Evolutionary conservation across 1,284 basidiomycete genomes (phyloP).

Genomic region (Irpex sp.): DNA sequence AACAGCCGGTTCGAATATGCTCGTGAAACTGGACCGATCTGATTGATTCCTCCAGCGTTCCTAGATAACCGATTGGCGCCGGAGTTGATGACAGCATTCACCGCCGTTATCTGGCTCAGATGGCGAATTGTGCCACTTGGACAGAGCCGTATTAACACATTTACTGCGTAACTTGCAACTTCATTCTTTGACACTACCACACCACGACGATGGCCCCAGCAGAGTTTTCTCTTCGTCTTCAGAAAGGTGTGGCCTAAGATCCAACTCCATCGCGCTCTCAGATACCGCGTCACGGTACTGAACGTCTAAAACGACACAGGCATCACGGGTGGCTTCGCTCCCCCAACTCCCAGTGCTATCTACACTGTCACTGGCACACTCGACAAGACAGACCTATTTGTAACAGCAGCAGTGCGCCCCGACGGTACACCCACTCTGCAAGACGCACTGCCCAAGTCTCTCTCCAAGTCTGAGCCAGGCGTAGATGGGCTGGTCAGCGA

Average conservation of each 20-base stretch:
- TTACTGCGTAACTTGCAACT: neutral
- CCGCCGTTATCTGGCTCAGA: neutral
- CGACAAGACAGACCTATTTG: constrained; percentile 34
- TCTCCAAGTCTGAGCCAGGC: constrained; percentile 34
- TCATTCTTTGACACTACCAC: neutral
- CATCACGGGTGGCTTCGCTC: constrained; percentile 71
- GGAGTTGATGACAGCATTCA: neutral
- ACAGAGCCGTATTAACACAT: neutral
- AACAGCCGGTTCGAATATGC: neutral
- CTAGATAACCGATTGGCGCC: no score
- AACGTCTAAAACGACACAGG: constrained; percentile 36
- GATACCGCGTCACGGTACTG: neutral
- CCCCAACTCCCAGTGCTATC: constrained; percentile 56
- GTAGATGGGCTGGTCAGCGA: constrained; percentile 45
- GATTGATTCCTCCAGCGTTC: neutral
- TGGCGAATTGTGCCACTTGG: neutral
- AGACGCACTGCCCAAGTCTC: constrained; percentile 40
- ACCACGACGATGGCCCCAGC: constrained; percentile 23
- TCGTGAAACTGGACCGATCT: neutral
- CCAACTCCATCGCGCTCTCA: neutral
- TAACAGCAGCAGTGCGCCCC: constrained; percentile 45
- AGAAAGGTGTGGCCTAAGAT: constrained; percentile 25
- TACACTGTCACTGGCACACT: constrained; percentile 44
- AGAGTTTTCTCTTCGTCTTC: constrained; percentile 34
- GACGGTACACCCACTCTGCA: constrained; percentile 44